phyloP scores from a whole-genome alignment of 2,329 filamentous ascomycete genomes.

The Rutstroemia sp. region DNA sequence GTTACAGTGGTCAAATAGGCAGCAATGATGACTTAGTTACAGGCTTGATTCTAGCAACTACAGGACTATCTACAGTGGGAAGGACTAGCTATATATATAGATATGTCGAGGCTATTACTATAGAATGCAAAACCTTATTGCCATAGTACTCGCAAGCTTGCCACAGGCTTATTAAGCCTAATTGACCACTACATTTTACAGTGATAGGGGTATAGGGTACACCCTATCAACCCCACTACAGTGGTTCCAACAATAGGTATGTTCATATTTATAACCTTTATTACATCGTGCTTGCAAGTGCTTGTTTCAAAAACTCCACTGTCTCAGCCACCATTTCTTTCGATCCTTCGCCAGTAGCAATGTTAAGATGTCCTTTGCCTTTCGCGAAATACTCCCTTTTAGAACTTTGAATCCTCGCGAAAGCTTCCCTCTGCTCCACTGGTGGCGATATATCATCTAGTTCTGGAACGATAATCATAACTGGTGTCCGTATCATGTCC shows the following conservation, averaged over 20 bases:
- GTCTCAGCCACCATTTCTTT: slow-evolving; percentile 15
- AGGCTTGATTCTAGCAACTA: too few relatives aligned
- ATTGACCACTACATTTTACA: too few relatives aligned
- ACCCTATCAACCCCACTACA: too few relatives aligned
- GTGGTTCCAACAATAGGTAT: not conserved
- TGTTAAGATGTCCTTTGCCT: slow-evolving; percentile 25
- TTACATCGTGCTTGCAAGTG: not conserved
- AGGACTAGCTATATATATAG: too few relatives aligned
- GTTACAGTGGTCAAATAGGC: not conserved
- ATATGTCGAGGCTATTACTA: too few relatives aligned
- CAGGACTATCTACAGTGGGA: too few relatives aligned
- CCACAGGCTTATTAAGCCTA: too few relatives aligned
- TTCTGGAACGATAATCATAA: not conserved
- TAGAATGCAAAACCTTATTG: too few relatives aligned
- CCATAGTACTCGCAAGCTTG: too few relatives aligned
- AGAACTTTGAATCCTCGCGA: slow-evolving; percentile 13
- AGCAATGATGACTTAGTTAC: too few relatives aligned
- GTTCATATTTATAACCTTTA: not conserved
- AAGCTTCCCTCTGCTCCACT: not conserved
- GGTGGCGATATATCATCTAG: not conserved
- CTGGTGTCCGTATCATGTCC: not conserved
- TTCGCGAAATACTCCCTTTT: slow-evolving; percentile 21
- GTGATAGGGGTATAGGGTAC: too few relatives aligned
- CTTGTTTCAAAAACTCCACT: not conserved
- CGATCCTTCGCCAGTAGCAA: slow-evolving; percentile 21